Evolutionary conservation across 176 grass and related monocot species (phyloP), one percentile per base, ranked within the genome.

Genomic region (Triticum monococcum): DNA sequence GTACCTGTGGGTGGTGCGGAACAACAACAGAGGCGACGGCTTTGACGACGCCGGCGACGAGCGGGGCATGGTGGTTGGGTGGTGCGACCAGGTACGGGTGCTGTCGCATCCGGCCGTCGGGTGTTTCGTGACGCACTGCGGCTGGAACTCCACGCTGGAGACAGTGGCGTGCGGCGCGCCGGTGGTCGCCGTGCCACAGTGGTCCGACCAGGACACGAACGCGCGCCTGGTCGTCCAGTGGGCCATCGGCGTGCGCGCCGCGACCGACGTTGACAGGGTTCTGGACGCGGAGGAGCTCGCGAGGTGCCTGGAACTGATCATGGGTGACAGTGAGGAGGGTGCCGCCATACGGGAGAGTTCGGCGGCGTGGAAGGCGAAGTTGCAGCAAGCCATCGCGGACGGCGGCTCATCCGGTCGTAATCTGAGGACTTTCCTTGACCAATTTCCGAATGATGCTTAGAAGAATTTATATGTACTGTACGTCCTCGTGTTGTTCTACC

Each of bases 101-200:
- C 73, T 94, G 37, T 83, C 79, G 18, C 91, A 87, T 30, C 48
- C 31, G 9, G 46, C 84, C 3, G 65, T 91, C 8, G 81, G 86
- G 13, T 91, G 93, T 48, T 95, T 95, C 61, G 82, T 95, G 8
- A 92, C 90, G 5, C 90, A 95, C 73, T 89, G 83, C 11, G 90
- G 88, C 1, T 92, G 93, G 93, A 95, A 91, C 83, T 95, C 93
- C 9, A 41, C 64, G 14, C 5, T 90, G 26, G 91, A 93, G 81
- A 37, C 35, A 24, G 45, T 81, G 43, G 30, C 66, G 17, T 56
- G 52, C 35, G 81, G 81, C 16, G 12, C 54, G 33, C 68, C 81
- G 24, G 35, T 74, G 33, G n/a, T 83, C n/a, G 36, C 68, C 13
- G 68, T 40, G 69, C 81, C 68, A 25, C 81, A 83, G 54, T 83